phyloP scores from a whole-genome alignment of 1,284 basidiomycete species.

The Moniliophthora roreri region DNA sequence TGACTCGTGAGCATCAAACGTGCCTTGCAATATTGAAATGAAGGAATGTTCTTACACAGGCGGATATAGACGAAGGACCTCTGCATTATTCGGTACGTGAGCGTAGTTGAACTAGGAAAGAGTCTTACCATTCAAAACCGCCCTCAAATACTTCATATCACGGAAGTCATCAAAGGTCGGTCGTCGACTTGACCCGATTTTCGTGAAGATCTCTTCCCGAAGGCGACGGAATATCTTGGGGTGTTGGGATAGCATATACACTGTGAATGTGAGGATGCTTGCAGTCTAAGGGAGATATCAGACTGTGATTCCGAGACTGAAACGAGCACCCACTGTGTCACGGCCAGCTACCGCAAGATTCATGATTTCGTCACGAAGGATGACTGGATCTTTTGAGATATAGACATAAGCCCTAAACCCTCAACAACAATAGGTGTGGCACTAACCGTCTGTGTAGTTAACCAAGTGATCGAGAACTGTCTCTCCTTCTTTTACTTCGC shows the following conservation, averaged over 20 bases:
- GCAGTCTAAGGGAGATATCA: constrained; percentile 31
- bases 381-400: constrained; percentile 26
- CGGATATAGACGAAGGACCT: constrained; percentile 44
- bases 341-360: constrained; percentile 40
- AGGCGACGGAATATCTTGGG: constrained; percentile 32
- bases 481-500: constrained; percentile 33
- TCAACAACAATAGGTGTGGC: neutral
- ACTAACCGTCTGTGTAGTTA: constrained; percentile 32
- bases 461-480: constrained; percentile 41
- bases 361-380: constrained; percentile 27
- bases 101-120: neutral
- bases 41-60: constrained; percentile 35
- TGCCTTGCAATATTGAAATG: neutral
- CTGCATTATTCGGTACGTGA: constrained; percentile 17
- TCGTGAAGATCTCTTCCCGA: constrained; percentile 37
- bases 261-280: constrained; percentile 31
- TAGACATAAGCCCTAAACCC: neutral
- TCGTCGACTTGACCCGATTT: constrained; percentile 28
- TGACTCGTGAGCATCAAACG: neutral
- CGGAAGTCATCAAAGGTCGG: constrained; percentile 41
- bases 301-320: neutral
- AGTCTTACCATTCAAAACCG: constrained; percentile 39
- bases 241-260: constrained; percentile 43
- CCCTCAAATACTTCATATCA: constrained; percentile 44
- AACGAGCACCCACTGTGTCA: constrained; percentile 30